Base-by-base conservation (phyloP, 2,329 filamentous ascomycete genomes). In the Rhinocladiella similis region DNA sequence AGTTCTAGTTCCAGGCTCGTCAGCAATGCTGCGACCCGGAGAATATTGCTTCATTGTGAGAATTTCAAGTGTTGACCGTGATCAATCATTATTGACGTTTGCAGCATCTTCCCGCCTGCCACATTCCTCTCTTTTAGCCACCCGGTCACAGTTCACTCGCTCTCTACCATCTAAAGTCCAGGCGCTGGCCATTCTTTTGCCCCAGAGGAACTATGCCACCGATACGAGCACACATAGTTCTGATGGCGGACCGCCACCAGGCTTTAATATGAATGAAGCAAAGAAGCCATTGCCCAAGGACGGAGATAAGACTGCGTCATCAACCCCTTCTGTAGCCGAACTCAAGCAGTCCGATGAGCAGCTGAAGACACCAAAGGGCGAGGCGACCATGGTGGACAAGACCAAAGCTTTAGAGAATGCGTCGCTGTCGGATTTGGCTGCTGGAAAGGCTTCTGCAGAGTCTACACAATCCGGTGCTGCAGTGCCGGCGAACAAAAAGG, bases 211-310 rank as follows among this genome's bases (percentile, higher is more conserved):
- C 59, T 77, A 83, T 61, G 76, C 82, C 25, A 87, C 84, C 46
- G 82, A 86, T 61, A 80, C 81, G 12, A 79, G 78, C 16, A 75
- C 78, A 38, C 75, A 78, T 18, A 68, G 68, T 45, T 66, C 73
- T 18, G 77, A 82, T 50, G 78, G 81, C 53, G 86, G 83, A 47
- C 92, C 91, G 43, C 92, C 92, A 55, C 92, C 91, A 13, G 92
- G 92, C 25, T 97, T 96, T 79, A 92, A 94, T 70, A 80, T 89
- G n/a, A 87, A 93, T 68, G 81, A 91, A 76, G 92, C 92, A 65
- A 93, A 91, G 82, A 93, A 91, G 71, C 89, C 91, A 12, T 77
- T 94, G 47, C 75, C 85, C 1, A 83, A 84, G 67, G 83, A 87
- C 53, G 64, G 62, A 45, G 50, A 66, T 14, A 66, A 72, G 36